Conservation (phyloP, 2,329 filamentous ascomycete genomes). For the Epichloe glyceriae region DNA sequence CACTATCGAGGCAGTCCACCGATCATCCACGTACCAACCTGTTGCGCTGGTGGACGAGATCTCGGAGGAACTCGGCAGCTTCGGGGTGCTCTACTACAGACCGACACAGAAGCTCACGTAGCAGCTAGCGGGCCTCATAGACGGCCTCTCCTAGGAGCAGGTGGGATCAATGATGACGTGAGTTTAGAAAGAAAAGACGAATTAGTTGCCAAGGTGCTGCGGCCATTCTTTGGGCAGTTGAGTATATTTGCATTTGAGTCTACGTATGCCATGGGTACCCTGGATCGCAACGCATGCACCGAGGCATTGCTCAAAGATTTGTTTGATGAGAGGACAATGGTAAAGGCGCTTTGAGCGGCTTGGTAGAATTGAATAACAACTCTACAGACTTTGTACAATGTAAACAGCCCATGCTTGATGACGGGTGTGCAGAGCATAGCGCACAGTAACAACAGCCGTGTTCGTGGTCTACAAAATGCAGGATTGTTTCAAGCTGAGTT, state of each 20-base stretch:
- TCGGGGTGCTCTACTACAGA: constrained; percentile 19
- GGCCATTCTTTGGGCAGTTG: constrained; percentile 81
- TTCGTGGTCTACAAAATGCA: no score
- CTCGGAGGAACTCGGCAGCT: constrained; percentile 56
- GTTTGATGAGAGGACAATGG: constrained; percentile 64
- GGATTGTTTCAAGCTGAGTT: no score
- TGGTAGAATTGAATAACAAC: no score
- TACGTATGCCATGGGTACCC: constrained; percentile 68
- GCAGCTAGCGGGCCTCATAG: constrained; percentile 24
- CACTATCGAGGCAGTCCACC: constrained; percentile 90
- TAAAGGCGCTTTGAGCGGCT: constrained; percentile 37
- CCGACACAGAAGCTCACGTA: constrained; percentile 25
- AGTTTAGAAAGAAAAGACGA: constrained; percentile 49
- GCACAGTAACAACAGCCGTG: no score
- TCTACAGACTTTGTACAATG: no score
- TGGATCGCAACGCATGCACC: constrained; percentile 54
- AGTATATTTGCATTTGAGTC: constrained; percentile 92
- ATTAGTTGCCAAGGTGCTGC: constrained; percentile 63
- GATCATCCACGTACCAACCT: constrained; percentile 53
- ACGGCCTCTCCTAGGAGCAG: constrained; percentile 36
- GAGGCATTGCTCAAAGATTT: constrained; percentile 56
- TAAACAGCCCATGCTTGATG: no score
- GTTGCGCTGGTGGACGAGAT: constrained; percentile 75
- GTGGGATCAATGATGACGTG: constrained; percentile 43
- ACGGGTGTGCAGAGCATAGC: no score